Conservation (phyloP, 2,329 filamentous ascomycete genomes). For the Colletotrichum tanaceti region DNA sequence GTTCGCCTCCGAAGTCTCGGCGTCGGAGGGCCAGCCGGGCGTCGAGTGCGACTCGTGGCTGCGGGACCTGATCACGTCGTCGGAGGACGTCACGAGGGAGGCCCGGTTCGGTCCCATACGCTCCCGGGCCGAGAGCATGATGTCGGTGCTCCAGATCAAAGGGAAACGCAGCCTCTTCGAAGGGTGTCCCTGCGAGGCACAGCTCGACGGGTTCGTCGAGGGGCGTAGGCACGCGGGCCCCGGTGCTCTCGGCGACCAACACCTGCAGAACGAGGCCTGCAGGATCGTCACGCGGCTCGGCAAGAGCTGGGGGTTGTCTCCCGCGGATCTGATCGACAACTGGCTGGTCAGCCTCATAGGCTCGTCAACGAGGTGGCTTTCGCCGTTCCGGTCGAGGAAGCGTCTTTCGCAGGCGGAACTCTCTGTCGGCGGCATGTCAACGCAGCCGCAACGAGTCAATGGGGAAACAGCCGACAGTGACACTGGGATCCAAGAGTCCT, state of each 20-base stretch:
- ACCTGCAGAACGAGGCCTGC: constrained; percentile 42
- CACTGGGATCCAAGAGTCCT: background rate
- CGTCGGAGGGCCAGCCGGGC: background rate
- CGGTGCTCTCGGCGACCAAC: constrained; percentile 25
- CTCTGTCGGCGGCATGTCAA: background rate
- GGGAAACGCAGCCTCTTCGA: constrained; percentile 46
- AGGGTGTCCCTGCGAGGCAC: constrained; percentile 43
- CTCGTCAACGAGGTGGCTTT: constrained; percentile 30
- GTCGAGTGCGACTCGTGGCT: constrained; percentile 42
- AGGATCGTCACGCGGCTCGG: constrained; percentile 35
- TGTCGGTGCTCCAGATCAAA: constrained; percentile 45
- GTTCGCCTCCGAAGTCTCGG: constrained; percentile 44
- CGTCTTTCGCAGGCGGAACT: background rate
- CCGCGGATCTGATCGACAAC: constrained; percentile 32
- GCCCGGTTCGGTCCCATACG: constrained; percentile 45
- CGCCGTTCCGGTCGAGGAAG: constrained; percentile 13
- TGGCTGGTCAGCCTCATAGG: constrained; percentile 34
- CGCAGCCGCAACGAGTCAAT: too few species aligned
- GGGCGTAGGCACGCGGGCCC: constrained; percentile 8
- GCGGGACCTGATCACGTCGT: constrained; percentile 43
- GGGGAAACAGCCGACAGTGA: background rate
- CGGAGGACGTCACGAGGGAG: constrained; percentile 27
- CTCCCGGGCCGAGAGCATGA: constrained; percentile 42
- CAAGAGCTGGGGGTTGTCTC: constrained; percentile 27
- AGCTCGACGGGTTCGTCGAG: constrained; percentile 28